Evolutionary conservation across 1,284 basidiomycete genomes (phyloP), one percentile per base, ranked within the genome.

Genomic region (Fomitopsis pinicola): DNA sequence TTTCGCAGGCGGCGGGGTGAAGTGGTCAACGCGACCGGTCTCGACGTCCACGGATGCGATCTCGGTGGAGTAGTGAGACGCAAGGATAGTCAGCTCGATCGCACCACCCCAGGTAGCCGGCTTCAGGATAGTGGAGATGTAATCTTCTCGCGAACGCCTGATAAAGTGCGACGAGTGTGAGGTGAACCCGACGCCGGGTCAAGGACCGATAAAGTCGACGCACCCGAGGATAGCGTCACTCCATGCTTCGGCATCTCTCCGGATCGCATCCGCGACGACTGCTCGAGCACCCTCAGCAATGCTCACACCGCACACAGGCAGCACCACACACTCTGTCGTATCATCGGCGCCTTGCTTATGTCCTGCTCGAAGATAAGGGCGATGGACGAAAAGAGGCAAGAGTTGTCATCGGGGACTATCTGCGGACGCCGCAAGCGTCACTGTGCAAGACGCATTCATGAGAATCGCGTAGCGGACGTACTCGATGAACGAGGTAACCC

Each of bases 381-480:
- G 40, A 94, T 78, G 2, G 94, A 88, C 5, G 89, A 91, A 77
- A 97, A 98, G 42, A 98, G 78, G 74, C 95, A 98, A 3, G 93
- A 92, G 68, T 97, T 97, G 75, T 96, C 94, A 70, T 97, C 94
- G 14, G 94, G 94, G 9, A 96, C 92, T 59, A 94, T 80, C 84
- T 94, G 64, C n/a, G n/a, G 22, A 60, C 30, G 22, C 55, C n/a
- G 19, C 44, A 44, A 42, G 15, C 59, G 46, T 55, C 30, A 59
- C 8, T 26, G 9, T 26, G 42, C 45, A 9, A 33, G 40, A 38
- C 30, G 17, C 26, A 17, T 22, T 22, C 45, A 30, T 3, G 17
- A 30, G 10, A 30, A 17, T 14, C 3, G 12, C 36, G 12, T 22
- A 30, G 15, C 33, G 12, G 30, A 72, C 81, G 52, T 69, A 90